A percentile compares a stretch with the other conserved stretches of the same genome.
These are phyloP conservation scores for Achlya hypogyna DNA, from an alignment of 352 stramenopile species.

Conservation along the genomic window DNA sequence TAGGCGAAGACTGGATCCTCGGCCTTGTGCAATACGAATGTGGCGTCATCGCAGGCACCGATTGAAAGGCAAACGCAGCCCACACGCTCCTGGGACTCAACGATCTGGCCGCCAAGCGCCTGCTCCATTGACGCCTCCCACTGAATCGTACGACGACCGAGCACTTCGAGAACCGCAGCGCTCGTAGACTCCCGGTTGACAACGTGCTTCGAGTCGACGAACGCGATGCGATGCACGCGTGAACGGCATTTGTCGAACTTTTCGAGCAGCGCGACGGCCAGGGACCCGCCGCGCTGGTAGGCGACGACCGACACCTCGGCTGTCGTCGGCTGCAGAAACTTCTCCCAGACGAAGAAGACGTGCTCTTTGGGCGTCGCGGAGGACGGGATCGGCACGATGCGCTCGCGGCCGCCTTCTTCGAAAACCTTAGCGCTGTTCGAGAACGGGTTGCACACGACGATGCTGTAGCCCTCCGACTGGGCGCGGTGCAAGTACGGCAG, in stretches of 20 bases:
- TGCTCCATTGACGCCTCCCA: slow-evolving; percentile 77
- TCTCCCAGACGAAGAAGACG: slow-evolving; percentile 81
- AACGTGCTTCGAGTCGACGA: slow-evolving; percentile 85
- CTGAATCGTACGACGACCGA: slow-evolving; percentile 80
- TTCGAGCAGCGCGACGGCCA: slow-evolving; percentile 79
- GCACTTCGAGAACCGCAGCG: slow-evolving; percentile 63
- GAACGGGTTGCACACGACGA: slow-evolving; percentile 83
- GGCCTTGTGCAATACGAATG: slow-evolving; percentile 63
- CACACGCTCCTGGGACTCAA: slow-evolving; percentile 76
- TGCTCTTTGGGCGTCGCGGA: slow-evolving; percentile 78
- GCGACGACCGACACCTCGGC: slow-evolving; percentile 80
- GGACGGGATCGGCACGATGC: slow-evolving; percentile 76
- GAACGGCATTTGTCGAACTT: slow-evolving; percentile 57
- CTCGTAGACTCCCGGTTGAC: slow-evolving; percentile 66
- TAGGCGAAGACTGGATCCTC: slow-evolving; percentile 79
- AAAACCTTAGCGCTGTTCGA: slow-evolving; percentile 83
- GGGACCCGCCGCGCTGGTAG: slow-evolving; percentile 64
- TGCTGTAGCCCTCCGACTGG: slow-evolving; percentile 77
- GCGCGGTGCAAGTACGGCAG: slow-evolving; percentile 71
- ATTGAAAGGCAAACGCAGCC: slow-evolving; percentile 81
- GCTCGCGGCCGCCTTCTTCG: slow-evolving; percentile 79
- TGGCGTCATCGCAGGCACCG: slow-evolving; percentile 57
- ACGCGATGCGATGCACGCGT: slow-evolving; percentile 71
- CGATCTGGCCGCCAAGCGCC: slow-evolving; percentile 71
- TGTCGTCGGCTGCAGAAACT: slow-evolving; percentile 72